These are phyloP conservation scores for Talaromyces sp. DNA, from an alignment of 2,329 filamentous ascomycete genomes.

Conservation along the genomic window DNA sequence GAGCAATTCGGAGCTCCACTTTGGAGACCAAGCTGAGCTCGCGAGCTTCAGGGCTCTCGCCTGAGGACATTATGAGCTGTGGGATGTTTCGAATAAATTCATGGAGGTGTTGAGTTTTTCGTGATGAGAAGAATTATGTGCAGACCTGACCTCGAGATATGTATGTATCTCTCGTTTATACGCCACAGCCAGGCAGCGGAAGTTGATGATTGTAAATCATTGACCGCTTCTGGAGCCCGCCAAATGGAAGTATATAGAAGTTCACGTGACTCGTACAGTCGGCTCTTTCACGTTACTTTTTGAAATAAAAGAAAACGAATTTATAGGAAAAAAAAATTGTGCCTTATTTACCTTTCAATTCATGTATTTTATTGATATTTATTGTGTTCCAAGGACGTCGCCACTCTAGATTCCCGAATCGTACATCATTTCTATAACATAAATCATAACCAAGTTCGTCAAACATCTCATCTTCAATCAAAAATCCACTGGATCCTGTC, in stretches of 20 bases:
- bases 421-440: not conserved
- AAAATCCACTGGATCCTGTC: slow-evolving; percentile 9
- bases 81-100: not conserved
- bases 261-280: slow-evolving; percentile 6
- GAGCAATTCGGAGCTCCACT: slow-evolving; percentile 77
- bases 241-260: slow-evolving; percentile 12
- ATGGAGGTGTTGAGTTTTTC: not conserved
- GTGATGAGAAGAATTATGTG: not conserved
- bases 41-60: slow-evolving; percentile 49
- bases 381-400: not conserved
- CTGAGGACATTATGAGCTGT: slow-evolving; percentile 31
- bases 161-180: not conserved
- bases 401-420: not conserved
- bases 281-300: too few species aligned
- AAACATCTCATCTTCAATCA: not conserved
- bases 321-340: not conserved
- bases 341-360: not conserved
- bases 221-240: slow-evolving; percentile 7
- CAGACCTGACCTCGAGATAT: not conserved
- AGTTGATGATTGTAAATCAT: slow-evolving; percentile 6
- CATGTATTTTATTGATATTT: not conserved
- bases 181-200: not conserved
- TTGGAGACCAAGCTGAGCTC: slow-evolving; percentile 81
- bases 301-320: not conserved
- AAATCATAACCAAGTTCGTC: not conserved